phyloP scores from a whole-genome alignment of 768 basidiomycete species.

The Albatrellus ellisii region DNA sequence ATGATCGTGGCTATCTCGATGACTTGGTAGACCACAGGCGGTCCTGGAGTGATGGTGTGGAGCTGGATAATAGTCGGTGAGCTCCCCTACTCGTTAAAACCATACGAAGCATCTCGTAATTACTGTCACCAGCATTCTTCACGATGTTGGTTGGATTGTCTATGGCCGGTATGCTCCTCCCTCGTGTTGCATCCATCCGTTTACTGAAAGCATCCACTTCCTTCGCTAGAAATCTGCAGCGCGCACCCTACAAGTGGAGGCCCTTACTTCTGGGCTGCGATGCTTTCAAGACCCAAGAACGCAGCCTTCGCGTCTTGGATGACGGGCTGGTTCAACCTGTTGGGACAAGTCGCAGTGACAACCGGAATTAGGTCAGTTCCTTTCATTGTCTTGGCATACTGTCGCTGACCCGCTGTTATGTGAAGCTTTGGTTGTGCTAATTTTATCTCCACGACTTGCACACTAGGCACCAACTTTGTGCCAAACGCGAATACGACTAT shows the following conservation, averaged over 20 bases:
- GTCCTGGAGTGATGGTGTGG: constrained; percentile 70
- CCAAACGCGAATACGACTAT: constrained; percentile 48
- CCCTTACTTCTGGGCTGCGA: constrained; percentile 75
- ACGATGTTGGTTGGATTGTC: constrained; percentile 62
- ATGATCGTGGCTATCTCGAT: not conserved
- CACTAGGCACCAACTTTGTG: constrained; percentile 44
- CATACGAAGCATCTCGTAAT: constrained; percentile 1
- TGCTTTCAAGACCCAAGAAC: constrained; percentile 42
- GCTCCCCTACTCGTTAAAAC: constrained; percentile 14
- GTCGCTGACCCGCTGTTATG: not conserved
- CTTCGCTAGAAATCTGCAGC: constrained; percentile 29
- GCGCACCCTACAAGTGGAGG: constrained; percentile 64
- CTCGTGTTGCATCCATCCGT: not conserved
- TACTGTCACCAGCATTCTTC: constrained; percentile 33
- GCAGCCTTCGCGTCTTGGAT: constrained; percentile 64
- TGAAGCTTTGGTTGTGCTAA: constrained; percentile 49
- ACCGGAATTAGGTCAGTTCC: constrained; percentile 47
- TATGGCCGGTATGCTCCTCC: constrained; percentile 47
- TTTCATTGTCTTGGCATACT: not conserved
- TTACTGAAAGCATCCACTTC: constrained; percentile 2
- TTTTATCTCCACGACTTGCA: constrained; percentile 52
- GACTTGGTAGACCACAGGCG: constrained; percentile 46
- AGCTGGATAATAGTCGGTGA: constrained; percentile 53
- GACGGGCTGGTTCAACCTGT: constrained; percentile 63
- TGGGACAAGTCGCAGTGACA: constrained; percentile 68